Percentiles rank a stretch among this genome's conserved stretches.
These are phyloP conservation scores for Lyophyllum atratum DNA, from an alignment of 768 basidiomycete genomes.

Conservation along the genomic window DNA sequence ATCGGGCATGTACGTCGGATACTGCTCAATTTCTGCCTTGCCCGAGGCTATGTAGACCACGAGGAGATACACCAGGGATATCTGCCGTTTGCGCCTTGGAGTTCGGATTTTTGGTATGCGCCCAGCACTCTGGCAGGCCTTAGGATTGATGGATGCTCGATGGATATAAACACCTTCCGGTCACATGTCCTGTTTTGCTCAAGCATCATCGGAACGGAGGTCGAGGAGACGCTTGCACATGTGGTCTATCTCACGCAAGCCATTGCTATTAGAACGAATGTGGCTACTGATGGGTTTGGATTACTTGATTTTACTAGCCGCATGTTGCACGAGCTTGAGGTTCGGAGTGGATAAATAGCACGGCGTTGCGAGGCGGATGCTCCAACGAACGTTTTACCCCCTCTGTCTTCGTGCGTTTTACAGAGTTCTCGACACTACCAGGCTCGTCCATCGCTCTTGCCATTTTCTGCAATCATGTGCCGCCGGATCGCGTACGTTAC, in stretches of 20 bases:
- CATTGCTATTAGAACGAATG: slow-evolving; percentile 28
- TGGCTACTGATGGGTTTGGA: slow-evolving; percentile 28
- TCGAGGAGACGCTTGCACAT: slow-evolving; percentile 32
- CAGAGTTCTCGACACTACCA: neutral
- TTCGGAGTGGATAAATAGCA: slow-evolving; percentile 20
- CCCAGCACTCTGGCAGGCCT: neutral
- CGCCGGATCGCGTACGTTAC: slow-evolving; percentile 70
- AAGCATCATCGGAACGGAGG: slow-evolving; percentile 38
- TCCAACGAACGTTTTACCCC: slow-evolving; percentile 1
- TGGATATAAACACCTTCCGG: slow-evolving; percentile 18
- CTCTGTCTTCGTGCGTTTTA: neutral
- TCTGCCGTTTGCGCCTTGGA: slow-evolving; percentile 10
- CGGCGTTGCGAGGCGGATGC: neutral
- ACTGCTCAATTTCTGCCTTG: neutral
- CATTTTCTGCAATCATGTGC: slow-evolving; percentile 52
- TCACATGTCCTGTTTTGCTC: slow-evolving; percentile 29
- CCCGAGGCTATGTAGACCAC: slow-evolving; percentile 5
- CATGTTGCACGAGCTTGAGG: slow-evolving; percentile 23
- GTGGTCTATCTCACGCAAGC: slow-evolving; percentile 35
- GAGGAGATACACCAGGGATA: slow-evolving; percentile 11
- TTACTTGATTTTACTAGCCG: slow-evolving; percentile 29
- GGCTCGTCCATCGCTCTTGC: neutral
- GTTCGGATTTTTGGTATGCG: slow-evolving; percentile 12
- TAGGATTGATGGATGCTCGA: slow-evolving; percentile 7
- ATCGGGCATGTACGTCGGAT: slow-evolving; percentile 1